Conservation (phyloP, 2,329 filamentous ascomycete species). For the Fusarium coicis region DNA sequence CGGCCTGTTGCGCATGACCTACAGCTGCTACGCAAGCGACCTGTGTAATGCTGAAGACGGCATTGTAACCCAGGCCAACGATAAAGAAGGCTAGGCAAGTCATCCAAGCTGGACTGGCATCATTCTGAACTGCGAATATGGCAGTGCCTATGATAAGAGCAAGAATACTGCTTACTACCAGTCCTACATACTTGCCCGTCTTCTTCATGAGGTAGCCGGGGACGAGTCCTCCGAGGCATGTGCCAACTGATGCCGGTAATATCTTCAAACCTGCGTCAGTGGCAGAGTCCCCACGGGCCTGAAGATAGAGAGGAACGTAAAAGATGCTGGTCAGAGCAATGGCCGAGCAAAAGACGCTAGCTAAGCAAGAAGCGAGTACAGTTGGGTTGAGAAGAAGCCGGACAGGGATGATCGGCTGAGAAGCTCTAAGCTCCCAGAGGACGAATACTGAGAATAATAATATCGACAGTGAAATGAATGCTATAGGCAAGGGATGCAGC, state of each 20-base stretch:
- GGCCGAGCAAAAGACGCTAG: conserved; percentile 79
- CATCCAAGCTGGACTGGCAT: not conserved
- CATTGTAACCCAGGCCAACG: conserved; percentile 74
- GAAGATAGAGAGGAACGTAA: conserved; percentile 76
- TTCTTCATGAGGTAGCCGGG: conserved; percentile 76
- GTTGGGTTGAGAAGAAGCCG: conserved; percentile 75
- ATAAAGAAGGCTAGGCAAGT: conserved; percentile 54
- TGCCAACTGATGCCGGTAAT: conserved; percentile 74
- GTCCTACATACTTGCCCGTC: conserved; percentile 68
- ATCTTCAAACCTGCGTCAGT: conserved; percentile 74
- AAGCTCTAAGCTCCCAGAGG: conserved; percentile 68
- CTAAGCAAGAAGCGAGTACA: conserved; percentile 75
- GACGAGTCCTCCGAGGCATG: conserved; percentile 72
- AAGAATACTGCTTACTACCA: conserved; percentile 55
- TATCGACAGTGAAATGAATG: conserved; percentile 68
- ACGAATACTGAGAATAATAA: conserved; percentile 70
- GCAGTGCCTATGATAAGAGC: conserved; percentile 51
- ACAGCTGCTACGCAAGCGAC: conserved; percentile 5
- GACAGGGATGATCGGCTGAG: conserved; percentile 82
- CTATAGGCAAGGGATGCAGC: conserved; percentile 75
- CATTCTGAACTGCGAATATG: not conserved
- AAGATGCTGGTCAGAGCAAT: conserved; percentile 69
- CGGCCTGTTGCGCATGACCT: conserved; percentile 5
- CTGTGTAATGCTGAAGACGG: conserved; percentile 62
- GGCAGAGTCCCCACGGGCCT: conserved; percentile 73